Percentiles rank a stretch among this genome's conserved stretches.
Conservation (phyloP, 106 monocot species). For the Agapanthus africanus region DNA sequence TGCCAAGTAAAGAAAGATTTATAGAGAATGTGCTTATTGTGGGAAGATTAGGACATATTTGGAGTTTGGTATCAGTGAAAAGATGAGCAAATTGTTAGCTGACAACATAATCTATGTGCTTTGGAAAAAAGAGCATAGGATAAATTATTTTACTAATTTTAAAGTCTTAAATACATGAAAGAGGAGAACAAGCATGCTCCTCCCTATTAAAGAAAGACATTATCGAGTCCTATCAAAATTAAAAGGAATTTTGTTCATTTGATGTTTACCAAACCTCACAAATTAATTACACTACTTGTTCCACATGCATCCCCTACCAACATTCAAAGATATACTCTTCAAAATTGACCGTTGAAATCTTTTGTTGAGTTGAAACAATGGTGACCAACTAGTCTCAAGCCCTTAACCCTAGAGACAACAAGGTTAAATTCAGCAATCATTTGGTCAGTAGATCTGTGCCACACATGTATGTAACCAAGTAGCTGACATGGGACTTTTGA, state of each 20-base stretch:
- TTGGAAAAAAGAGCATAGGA: neutral
- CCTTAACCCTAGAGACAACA: neutral
- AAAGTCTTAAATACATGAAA: neutral
- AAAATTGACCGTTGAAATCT: conserved; percentile 3
- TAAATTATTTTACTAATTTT: neutral
- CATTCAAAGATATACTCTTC: conserved; percentile 1
- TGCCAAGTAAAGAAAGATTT: neutral
- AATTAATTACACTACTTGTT: neutral
- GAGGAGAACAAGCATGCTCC: neutral
- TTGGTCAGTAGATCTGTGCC: conserved; percentile 5
- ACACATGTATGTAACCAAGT: conserved; percentile 11
- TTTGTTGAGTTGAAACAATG: neutral
- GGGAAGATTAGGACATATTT: neutral
- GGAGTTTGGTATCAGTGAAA: conserved; percentile 1
- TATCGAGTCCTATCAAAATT: conserved; percentile 2
- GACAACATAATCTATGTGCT: conserved; percentile 3
- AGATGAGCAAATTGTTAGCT: neutral
- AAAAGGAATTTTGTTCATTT: conserved; percentile 3
- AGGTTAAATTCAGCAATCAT: conserved; percentile 3
- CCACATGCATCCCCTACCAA: conserved; percentile 5
- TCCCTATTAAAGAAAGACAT: neutral
- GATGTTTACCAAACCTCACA: neutral
- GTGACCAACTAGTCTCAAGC: conserved; percentile 3
- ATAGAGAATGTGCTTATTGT: no score
- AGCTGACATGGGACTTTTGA: conserved; percentile 5